Evolutionary conservation across 2,329 filamentous ascomycete species (phyloP).

Genomic region (Thermomyces lanuginosus): DNA sequence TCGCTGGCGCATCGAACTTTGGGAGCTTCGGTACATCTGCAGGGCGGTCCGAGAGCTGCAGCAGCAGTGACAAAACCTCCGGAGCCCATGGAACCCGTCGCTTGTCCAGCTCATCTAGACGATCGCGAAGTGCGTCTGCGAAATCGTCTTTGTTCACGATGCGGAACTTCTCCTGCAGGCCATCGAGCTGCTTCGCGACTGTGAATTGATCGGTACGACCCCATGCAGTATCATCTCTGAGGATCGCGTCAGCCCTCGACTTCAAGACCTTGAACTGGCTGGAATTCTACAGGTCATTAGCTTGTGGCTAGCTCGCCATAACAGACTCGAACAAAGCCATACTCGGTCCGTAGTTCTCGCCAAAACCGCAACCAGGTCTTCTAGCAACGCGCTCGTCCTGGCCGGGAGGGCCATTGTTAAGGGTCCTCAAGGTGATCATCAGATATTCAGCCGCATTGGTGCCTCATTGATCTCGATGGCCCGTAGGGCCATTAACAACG

Average conservation of each 20-base stretch:
- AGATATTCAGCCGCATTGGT: too few species aligned
- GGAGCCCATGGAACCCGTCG: conserved; percentile 51
- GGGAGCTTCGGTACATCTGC: conserved; percentile 50
- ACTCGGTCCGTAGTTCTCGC: conserved; percentile 41
- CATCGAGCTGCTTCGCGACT: conserved; percentile 46
- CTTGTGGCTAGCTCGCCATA: too few species aligned
- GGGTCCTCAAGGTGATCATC: too few species aligned
- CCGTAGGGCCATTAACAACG: too few species aligned
- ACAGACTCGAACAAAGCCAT: too few species aligned
- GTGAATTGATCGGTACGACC: conserved; percentile 59
- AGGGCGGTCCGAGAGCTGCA: conserved; percentile 70
- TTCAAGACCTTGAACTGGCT: conserved; percentile 15
- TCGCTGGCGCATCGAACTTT: conserved; percentile 13
- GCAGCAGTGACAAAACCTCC: conserved; percentile 60
- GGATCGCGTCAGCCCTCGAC: conserved; percentile 15
- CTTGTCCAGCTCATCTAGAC: conserved; percentile 43
- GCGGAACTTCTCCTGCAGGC: conserved; percentile 72
- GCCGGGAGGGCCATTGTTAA: too few species aligned
- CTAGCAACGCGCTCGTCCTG: too few species aligned
- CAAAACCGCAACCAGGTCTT: too few species aligned
- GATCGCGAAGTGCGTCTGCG: conserved; percentile 48
- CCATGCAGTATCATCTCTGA: conserved; percentile 33
- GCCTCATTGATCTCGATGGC: too few species aligned
- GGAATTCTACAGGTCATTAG: conserved; percentile 13
- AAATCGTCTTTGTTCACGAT: conserved; percentile 64